Evolutionary conservation across 2,329 filamentous ascomycete genomes (phyloP).

Genomic region (Bipolaris oryzae): DNA sequence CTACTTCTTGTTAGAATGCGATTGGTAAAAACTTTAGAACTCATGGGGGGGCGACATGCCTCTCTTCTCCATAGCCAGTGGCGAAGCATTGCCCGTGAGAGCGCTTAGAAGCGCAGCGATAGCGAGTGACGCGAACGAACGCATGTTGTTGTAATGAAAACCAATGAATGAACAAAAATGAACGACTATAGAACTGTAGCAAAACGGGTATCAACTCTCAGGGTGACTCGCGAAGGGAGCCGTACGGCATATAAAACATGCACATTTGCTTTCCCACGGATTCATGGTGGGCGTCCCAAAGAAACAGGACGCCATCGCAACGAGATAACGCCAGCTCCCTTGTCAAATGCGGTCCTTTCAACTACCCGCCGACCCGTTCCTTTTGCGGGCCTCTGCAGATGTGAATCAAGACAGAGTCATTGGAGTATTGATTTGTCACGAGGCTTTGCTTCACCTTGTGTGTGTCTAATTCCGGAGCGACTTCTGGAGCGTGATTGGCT

Average conservation of each 20-base stretch:
- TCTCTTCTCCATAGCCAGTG: conserved; percentile 24
- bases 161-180: conserved; percentile 8
- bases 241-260: not conserved
- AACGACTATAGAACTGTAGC: not conserved
- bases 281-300: not conserved
- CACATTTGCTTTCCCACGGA: not conserved
- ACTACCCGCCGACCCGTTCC: conserved; percentile 11
- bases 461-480: conserved; percentile 15
- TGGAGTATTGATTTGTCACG: conserved; percentile 18
- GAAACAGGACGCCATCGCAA: conserved; percentile 9
- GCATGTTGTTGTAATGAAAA: conserved; percentile 16
- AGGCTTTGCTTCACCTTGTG: conserved; percentile 19
- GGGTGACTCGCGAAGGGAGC: not conserved
- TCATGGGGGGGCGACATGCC: not conserved
- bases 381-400: conserved; percentile 6
- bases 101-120: conserved; percentile 15
- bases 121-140: conserved; percentile 20
- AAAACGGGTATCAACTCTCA: not conserved
- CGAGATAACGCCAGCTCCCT: not conserved
- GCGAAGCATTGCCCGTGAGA: conserved; percentile 24
- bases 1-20: not conserved
- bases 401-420: conserved; percentile 9
- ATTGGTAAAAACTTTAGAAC: not conserved
- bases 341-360: conserved; percentile 11
- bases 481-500: conserved; percentile 22